Conservation (phyloP, 192 early-diverging fungal species). For the Backusella tuberculispora region DNA sequence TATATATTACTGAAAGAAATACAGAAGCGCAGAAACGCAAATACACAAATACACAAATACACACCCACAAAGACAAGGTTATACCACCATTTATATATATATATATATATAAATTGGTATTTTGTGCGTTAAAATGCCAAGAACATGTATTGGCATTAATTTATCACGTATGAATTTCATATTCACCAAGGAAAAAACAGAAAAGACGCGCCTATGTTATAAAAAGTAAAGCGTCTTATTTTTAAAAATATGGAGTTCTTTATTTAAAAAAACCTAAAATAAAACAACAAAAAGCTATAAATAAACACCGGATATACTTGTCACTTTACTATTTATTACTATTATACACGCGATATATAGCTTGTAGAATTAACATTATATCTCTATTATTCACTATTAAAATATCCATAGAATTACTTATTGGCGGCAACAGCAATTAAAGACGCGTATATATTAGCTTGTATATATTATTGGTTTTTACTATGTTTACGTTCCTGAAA, state of each 20-base stretch:
- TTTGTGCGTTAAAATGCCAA: too few species aligned
- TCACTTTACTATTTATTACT: not conserved
- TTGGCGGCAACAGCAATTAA: not conserved
- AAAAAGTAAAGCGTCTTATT: not conserved
- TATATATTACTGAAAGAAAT: too few species aligned
- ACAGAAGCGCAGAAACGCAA: too few species aligned
- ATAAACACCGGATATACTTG: not conserved
- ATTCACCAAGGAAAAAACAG: too few species aligned
- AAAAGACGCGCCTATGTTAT: not conserved
- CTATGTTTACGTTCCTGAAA: not conserved
- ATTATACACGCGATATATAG: not conserved
- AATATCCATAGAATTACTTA: too few species aligned
- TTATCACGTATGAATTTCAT: too few species aligned
- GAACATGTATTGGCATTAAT: too few species aligned
- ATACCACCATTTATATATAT: too few species aligned
- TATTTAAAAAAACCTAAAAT: conserved; percentile 6
- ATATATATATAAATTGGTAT: too few species aligned
- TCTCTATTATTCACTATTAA: not conserved
- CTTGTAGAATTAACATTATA: too few species aligned
- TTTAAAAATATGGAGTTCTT: not conserved
- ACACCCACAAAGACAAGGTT: too few species aligned
- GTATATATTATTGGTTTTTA: not conserved
- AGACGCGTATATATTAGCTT: not conserved
- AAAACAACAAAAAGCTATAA: not conserved
- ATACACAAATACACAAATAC: too few species aligned